Evolutionary conservation across 2,329 filamentous ascomycete genomes (phyloP).

Genomic region (Neofusicoccum cordaticola): DNA sequence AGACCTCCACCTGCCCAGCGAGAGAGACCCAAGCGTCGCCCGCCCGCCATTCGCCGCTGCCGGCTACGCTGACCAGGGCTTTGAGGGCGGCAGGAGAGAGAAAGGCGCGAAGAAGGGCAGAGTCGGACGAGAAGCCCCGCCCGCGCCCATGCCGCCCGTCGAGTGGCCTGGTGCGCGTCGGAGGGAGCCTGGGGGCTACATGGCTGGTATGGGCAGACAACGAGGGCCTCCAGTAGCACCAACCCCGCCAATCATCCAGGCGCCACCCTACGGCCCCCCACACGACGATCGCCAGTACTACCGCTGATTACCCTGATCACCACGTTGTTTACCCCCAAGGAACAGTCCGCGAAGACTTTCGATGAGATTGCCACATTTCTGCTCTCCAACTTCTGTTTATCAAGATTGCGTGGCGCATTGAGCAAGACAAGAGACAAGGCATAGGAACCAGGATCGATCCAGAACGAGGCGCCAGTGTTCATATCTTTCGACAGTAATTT

Average conservation of each 20-base stretch:
- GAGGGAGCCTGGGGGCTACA: slow-evolving; percentile 21
- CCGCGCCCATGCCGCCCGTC: slow-evolving; percentile 22
- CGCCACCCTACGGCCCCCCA: neutral
- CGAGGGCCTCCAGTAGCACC: slow-evolving; percentile 34
- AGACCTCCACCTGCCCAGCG: slow-evolving; percentile 61
- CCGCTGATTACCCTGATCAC: neutral
- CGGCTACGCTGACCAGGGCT: slow-evolving; percentile 37
- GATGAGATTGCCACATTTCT: neutral
- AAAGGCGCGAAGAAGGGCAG: slow-evolving; percentile 33
- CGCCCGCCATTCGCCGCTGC: slow-evolving; percentile 40
- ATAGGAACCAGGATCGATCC: neutral
- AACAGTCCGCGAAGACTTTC: neutral
- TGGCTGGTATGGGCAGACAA: slow-evolving; percentile 24
- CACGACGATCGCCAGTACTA: slow-evolving; percentile 10
- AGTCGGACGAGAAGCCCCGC: slow-evolving; percentile 29
- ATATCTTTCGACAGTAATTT: neutral
- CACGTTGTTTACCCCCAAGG: neutral
- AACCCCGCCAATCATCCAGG: slow-evolving; percentile 28
- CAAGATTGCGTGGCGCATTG: neutral
- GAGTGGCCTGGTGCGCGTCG: slow-evolving; percentile 10
- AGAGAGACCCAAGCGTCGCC: slow-evolving; percentile 41
- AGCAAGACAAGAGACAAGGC: neutral
- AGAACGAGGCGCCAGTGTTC: neutral
- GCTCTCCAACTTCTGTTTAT: neutral
- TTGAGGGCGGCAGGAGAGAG: slow-evolving; percentile 25